These are phyloP conservation scores for Fusarium piperis DNA, from an alignment of 2,329 filamentous ascomycete species.

Conservation along the genomic window DNA sequence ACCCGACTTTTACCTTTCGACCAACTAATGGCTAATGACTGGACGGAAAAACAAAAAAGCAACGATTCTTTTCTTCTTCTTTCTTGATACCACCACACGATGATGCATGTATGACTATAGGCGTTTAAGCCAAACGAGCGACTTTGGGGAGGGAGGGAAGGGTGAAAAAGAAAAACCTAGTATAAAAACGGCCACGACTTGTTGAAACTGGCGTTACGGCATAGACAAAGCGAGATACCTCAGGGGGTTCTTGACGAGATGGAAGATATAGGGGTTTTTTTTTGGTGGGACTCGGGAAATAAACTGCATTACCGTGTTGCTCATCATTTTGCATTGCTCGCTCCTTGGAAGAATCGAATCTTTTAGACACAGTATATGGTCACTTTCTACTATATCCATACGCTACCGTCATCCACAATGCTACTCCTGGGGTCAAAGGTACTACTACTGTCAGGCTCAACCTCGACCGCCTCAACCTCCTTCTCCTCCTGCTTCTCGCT, in stretches of 20 bases:
- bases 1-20: conserved; percentile 11
- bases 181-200: conserved; percentile 16
- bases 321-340: conserved; percentile 7
- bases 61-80: conserved; percentile 29
- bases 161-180: conserved; percentile 7
- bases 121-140: conserved; percentile 2
- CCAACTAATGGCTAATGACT: conserved; percentile 45
- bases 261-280: neutral
- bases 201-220: conserved; percentile 36
- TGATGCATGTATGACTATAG: conserved; percentile 35
- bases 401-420: neutral
- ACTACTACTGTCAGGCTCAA: neutral
- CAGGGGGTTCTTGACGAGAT: conserved; percentile 12
- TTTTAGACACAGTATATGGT: conserved; percentile 3
- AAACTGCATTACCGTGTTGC: conserved; percentile 6
- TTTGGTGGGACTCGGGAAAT: conserved; percentile 2
- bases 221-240: conserved; percentile 40
- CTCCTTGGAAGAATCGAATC: neutral
- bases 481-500: neutral
- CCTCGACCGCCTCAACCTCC: conserved; percentile 6
- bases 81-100: conserved; percentile 43
- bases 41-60: conserved; percentile 33
- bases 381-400: neutral
- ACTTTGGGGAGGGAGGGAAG: neutral
- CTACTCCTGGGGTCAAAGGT: neutral